Base-by-base conservation (phyloP, 2,329 filamentous ascomycete species). In the Fusarium gaditjirri region DNA sequence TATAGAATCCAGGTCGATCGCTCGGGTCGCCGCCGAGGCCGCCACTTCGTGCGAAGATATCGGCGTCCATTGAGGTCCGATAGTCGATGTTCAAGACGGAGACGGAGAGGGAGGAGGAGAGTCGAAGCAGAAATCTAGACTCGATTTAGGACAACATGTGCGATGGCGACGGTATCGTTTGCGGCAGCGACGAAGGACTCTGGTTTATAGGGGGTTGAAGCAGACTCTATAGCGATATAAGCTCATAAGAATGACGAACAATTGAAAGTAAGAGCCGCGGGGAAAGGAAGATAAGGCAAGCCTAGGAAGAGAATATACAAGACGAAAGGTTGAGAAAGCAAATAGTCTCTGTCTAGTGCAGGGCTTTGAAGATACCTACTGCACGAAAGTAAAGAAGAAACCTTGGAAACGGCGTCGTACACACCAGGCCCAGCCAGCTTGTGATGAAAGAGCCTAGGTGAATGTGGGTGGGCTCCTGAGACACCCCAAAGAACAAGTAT, bases 1-100 rank as follows among this genome's bases (percentile, higher is more conserved):
- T 98, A 87, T 93, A 98, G 64, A 84, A 82, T 12, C 84, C 76
- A 2, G 88, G 88, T 31, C 87, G 82, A 23, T 78, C 73, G 43
- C 46, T 61, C 13, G 70, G 11, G 47, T 70, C 58, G 47, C 63
- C 61, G 42, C 57, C 66, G 41, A 69, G 54, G 33, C 61, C 60
- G 42, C 75, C 75, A 56, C 57, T 74, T 53, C 75, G 65, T 29
- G 59, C 69, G 57, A 72, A 77, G 65, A 77, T 67, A 23, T 75
- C 73, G 65, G 31, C 39, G 50, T 77, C 76, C 76, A 77, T 77
- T 61, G 65, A 47, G 49, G 49, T 50, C 23, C 55, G 44, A n/a
- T 21, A 54, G 39, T 43, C 42, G 49, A 68, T 47, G 21, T 17
- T 44, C 36, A 46, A 17, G 43, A 47, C 47, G 42, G 38, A 50